Percentiles rank a stretch among this genome's conserved stretches.
phyloP scores from a whole-genome alignment of 371 early-diverging fungal species.

The Phascolomyces articulosus region DNA sequence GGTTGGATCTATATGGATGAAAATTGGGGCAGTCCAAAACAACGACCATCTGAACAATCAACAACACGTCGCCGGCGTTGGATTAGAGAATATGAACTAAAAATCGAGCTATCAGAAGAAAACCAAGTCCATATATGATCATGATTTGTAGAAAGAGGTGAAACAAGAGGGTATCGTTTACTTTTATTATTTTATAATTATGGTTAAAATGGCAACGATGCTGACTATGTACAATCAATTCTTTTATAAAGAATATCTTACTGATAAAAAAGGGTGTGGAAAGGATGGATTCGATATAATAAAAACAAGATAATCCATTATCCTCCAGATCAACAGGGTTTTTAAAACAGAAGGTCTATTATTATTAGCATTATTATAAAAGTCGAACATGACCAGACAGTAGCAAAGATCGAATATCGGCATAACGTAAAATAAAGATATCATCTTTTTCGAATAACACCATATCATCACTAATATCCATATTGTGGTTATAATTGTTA shows the following conservation, averaged over 20 bases:
- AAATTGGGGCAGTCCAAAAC: slow-evolving; percentile 18
- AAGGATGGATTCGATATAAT: too few relatives aligned
- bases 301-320: background rate
- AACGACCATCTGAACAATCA: background rate
- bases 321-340: too few relatives aligned
- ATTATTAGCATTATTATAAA: slow-evolving; percentile 15
- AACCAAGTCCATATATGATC: background rate
- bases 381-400: slow-evolving; percentile 21
- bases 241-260: too few relatives aligned
- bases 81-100: slow-evolving; percentile 6
- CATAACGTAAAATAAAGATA: slow-evolving; percentile 32
- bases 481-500: background rate
- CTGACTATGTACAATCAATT: too few relatives aligned
- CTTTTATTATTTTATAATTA: background rate
- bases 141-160: background rate
- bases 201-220: too few relatives aligned
- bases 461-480: slow-evolving; percentile 4
- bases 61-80: slow-evolving; percentile 24
- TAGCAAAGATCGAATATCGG: slow-evolving; percentile 21
- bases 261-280: too few relatives aligned
- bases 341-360: too few relatives aligned
- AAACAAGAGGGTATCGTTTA: background rate
- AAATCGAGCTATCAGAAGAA: too few relatives aligned
- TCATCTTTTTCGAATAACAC: slow-evolving; percentile 22
- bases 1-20: slow-evolving; percentile 35